Conservation (phyloP, 805 yeast genomes). For the Kuraishia ogatae region DNA sequence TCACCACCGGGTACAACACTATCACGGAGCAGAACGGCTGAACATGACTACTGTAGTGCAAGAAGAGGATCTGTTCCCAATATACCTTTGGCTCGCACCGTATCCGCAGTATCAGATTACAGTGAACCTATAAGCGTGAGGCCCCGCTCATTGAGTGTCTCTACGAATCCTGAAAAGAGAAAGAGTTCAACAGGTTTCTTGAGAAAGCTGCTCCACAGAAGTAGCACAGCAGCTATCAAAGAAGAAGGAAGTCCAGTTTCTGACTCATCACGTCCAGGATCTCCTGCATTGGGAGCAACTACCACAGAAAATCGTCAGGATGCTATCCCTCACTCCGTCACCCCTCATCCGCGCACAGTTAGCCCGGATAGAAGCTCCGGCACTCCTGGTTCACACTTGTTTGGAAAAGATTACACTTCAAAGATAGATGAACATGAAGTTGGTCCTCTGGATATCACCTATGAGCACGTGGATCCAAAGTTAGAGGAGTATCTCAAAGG, state of each 20-base stretch:
- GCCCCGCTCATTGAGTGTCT: conserved; percentile 7
- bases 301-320: background rate
- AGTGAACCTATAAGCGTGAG: background rate
- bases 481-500: conserved; percentile 35
- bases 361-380: background rate
- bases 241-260: background rate
- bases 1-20: background rate
- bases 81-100: background rate
- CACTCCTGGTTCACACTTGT: background rate
- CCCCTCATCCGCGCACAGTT: background rate
- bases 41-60: background rate
- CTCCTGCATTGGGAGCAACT: background rate
- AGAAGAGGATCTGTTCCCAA: background rate
- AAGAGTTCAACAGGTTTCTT: background rate
- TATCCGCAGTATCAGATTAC: background rate
- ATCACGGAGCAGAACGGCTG: background rate
- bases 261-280: background rate
- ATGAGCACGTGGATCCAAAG: conserved; percentile 29
- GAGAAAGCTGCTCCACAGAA: background rate
- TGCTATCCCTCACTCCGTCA: background rate
- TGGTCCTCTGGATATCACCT: background rate
- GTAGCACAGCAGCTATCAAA: background rate
- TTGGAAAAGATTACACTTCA: background rate
- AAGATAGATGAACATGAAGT: conserved; percentile 4
- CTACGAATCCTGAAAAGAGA: conserved; percentile 7